These are phyloP conservation scores for Evansstolkia leycettana DNA, from an alignment of 495 filamentous ascomycete species.

Conservation along the genomic window DNA sequence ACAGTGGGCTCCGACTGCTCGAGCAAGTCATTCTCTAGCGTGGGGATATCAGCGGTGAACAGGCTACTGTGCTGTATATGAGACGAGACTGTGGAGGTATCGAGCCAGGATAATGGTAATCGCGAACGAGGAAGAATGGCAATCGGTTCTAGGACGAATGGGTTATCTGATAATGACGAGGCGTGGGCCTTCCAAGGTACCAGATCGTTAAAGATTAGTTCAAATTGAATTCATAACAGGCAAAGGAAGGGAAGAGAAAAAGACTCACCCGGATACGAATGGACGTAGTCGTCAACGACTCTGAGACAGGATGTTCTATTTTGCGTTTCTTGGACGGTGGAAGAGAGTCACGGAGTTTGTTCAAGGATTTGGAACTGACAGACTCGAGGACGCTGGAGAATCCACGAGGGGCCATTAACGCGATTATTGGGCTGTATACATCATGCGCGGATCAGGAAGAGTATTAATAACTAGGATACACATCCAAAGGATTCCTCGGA, in stretches of 20 bases:
- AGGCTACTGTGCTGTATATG: conserved; percentile 37
- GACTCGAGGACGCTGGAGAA: conserved; percentile 21
- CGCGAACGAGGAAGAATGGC: conserved; percentile 47
- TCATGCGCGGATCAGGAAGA: not conserved
- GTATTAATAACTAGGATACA: too few species aligned
- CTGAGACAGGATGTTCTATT: conserved; percentile 7
- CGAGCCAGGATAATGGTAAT: conserved; percentile 48
- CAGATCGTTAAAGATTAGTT: conserved; percentile 3
- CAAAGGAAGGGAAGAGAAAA: too few species aligned
- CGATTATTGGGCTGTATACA: conserved; percentile 5
- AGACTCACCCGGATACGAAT: conserved; percentile 21
- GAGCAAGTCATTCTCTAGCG: conserved; percentile 43
- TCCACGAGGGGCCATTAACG: conserved; percentile 27
- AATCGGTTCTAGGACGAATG: conserved; percentile 47
- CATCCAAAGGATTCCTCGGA: not conserved
- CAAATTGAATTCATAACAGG: not conserved
- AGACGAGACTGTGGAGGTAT: conserved; percentile 41
- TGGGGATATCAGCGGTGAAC: conserved; percentile 49
- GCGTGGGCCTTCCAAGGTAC: conserved; percentile 43
- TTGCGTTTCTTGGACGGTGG: conserved; percentile 26
- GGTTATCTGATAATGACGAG: conserved; percentile 41
- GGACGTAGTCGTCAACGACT: conserved; percentile 14
- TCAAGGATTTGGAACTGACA: conserved; percentile 19
- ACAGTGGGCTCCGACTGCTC: conserved; percentile 25
- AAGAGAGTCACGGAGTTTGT: conserved; percentile 17